These are phyloP conservation scores for Cinnamomum micranthum DNA, from an alignment of 164 flowering plant species.

Conservation along the genomic window DNA sequence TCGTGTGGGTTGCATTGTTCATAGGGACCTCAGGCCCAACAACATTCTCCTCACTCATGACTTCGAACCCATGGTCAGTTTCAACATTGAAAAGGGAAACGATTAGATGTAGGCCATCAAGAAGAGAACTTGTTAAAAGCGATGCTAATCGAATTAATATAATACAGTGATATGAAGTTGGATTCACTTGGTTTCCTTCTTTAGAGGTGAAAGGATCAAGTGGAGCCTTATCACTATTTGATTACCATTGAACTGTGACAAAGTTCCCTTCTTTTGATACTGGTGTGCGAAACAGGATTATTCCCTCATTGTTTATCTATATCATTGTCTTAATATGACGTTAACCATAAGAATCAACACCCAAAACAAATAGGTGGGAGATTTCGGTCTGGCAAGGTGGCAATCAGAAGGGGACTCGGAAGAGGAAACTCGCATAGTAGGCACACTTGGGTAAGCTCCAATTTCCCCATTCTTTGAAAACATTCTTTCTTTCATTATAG, in stretches of 20 bases:
- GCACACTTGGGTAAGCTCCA: conserved; percentile 34
- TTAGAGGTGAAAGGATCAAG: background rate
- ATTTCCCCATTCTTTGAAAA: background rate
- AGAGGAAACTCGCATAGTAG: conserved; percentile 32
- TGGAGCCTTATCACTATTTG: background rate
- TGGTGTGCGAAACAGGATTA: background rate
- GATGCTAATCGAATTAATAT: background rate
- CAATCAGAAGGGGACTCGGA: conserved; percentile 32
- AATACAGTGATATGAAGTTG: background rate
- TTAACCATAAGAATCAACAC: no score
- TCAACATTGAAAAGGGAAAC: background rate
- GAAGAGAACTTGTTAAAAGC: background rate
- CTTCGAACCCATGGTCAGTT: conserved; percentile 42
- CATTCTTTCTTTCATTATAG: background rate
- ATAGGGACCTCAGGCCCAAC: conserved; percentile 44
- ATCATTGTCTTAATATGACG: no score
- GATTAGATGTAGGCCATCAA: background rate
- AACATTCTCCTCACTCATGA: conserved; percentile 52
- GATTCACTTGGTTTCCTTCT: background rate
- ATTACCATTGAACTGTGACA: background rate
- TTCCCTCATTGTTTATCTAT: background rate
- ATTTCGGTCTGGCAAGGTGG: conserved; percentile 45
- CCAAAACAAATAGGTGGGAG: conserved; percentile 33
- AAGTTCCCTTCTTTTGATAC: background rate
- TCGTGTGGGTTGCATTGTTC: conserved; percentile 47